A percentile compares a stretch with the other conserved stretches of the same genome.
Evolutionary conservation across 352 stramenopile genomes (phyloP).

Genomic region (Phytophthora idaei): DNA sequence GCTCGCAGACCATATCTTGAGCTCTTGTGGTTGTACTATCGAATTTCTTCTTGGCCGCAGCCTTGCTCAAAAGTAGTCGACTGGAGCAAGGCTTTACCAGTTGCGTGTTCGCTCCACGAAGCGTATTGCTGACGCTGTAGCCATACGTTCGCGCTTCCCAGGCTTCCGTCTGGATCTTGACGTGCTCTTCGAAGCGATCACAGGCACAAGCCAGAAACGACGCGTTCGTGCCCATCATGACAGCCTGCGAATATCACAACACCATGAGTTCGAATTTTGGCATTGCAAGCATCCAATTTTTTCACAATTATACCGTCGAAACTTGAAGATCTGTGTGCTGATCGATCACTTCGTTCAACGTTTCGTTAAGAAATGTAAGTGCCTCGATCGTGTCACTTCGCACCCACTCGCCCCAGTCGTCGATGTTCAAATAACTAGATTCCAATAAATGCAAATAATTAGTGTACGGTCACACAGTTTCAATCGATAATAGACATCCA

Average conservation of each 20-base stretch:
- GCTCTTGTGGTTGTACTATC: constrained; percentile 78
- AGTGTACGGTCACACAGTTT: constrained; percentile 3
- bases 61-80: constrained; percentile 58
- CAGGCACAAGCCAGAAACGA: constrained; percentile 73
- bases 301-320: constrained; percentile 52
- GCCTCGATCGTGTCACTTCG: constrained; percentile 80
- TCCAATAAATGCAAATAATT: neutral
- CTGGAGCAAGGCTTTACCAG: constrained; percentile 58
- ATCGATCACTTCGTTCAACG: constrained; percentile 81
- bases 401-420: constrained; percentile 78
- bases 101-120: constrained; percentile 42
- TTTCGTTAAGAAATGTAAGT: constrained; percentile 68
- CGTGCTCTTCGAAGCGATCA: constrained; percentile 64
- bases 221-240: constrained; percentile 78
- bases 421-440: constrained; percentile 75
- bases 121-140: constrained; percentile 73
- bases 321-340: constrained; percentile 75
- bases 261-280: neutral
- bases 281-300: neutral
- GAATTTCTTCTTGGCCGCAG: constrained; percentile 82
- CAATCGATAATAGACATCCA: neutral
- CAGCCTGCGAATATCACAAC: constrained; percentile 34
- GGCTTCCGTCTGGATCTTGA: constrained; percentile 69
- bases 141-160: constrained; percentile 76
- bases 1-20: constrained; percentile 84